Percentiles rank a stretch among this genome's conserved stretches.
These are phyloP conservation scores for Leucosporidium creatinivorum DNA, from an alignment of 768 basidiomycete species.

Conservation along the genomic window DNA sequence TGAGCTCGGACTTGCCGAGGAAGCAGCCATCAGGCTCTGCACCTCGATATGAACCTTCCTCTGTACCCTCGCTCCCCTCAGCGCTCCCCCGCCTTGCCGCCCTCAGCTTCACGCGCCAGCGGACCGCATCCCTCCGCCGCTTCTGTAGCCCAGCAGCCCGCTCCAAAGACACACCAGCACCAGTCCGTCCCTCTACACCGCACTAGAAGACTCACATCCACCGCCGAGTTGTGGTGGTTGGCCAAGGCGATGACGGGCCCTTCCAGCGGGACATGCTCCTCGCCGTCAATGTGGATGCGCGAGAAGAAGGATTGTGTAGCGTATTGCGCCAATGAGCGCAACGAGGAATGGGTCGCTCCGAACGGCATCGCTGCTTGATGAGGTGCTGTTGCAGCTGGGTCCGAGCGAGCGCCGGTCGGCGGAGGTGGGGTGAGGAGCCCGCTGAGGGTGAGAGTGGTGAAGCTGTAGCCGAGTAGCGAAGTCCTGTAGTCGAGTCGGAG, in stretches of 20 bases:
- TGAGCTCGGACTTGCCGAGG: no score
- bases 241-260: conserved; percentile 22
- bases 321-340: conserved; percentile 17
- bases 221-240: conserved; percentile 32
- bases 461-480: background rate
- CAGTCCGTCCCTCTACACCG: background rate
- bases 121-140: no score
- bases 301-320: conserved; percentile 27
- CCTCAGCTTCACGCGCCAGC: no score
- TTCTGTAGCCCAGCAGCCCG: background rate
- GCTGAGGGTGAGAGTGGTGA: background rate
- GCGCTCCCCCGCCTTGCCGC: background rate
- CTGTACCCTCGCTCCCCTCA: background rate
- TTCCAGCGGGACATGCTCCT: conserved; percentile 15
- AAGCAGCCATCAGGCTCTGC: no score
- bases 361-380: conserved; percentile 38
- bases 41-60: no score
- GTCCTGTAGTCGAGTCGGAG: background rate
- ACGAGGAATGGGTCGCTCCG: conserved; percentile 35
- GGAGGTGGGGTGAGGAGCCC: background rate
- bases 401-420: background rate
- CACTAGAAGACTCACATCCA: conserved; percentile 18
- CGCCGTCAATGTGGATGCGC: conserved; percentile 2
- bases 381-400: no score
- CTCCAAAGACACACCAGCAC: background rate